A percentile compares a stretch with the other conserved stretches of the same genome.
Conservation (phyloP, 2,329 filamentous ascomycete genomes). For the Aspergillus spinulosporus region DNA sequence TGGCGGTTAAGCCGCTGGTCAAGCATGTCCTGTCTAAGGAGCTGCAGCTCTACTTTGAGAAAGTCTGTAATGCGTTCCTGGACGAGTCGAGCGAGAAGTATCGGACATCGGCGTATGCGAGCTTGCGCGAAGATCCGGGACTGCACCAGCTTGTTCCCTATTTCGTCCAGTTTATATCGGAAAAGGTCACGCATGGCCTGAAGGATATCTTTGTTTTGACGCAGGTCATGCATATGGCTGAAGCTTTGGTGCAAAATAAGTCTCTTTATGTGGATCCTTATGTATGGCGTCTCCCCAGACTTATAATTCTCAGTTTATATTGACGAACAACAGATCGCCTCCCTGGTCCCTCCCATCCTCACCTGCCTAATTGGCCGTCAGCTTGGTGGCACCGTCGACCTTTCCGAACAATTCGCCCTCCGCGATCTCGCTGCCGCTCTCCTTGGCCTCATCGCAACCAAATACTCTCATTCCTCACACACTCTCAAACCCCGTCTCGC, state of each 20-base stretch:
- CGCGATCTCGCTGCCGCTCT: constrained; percentile 82
- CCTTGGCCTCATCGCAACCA: constrained; percentile 73
- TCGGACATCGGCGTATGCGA: constrained; percentile 80
- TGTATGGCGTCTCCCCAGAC: constrained; percentile 37
- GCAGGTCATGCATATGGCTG: constrained; percentile 88
- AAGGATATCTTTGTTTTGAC: constrained; percentile 86
- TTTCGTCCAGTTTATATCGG: constrained; percentile 92
- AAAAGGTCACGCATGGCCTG: constrained; percentile 91
- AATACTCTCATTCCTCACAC: constrained; percentile 77
- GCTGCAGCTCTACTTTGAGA: constrained; percentile 94
- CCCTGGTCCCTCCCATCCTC: constrained; percentile 80
- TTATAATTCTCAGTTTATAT: neutral
- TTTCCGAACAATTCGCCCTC: constrained; percentile 69
- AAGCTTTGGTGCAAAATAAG: constrained; percentile 79
- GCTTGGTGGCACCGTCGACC: constrained; percentile 60
- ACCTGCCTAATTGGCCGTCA: constrained; percentile 87
- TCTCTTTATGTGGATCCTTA: constrained; percentile 74
- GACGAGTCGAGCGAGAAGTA: constrained; percentile 87
- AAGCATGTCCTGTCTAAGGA: constrained; percentile 97
- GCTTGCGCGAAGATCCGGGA: constrained; percentile 83
- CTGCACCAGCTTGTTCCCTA: constrained; percentile 95
- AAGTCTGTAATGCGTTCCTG: constrained; percentile 83
- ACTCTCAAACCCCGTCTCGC: constrained; percentile 85
- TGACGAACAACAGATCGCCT: constrained; percentile 50
- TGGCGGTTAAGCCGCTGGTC: constrained; percentile 82